Percentiles rank a stretch among this genome's conserved stretches.
phyloP scores from a whole-genome alignment of 2,329 filamentous ascomycete genomes.

The Ophiostoma populinum region DNA sequence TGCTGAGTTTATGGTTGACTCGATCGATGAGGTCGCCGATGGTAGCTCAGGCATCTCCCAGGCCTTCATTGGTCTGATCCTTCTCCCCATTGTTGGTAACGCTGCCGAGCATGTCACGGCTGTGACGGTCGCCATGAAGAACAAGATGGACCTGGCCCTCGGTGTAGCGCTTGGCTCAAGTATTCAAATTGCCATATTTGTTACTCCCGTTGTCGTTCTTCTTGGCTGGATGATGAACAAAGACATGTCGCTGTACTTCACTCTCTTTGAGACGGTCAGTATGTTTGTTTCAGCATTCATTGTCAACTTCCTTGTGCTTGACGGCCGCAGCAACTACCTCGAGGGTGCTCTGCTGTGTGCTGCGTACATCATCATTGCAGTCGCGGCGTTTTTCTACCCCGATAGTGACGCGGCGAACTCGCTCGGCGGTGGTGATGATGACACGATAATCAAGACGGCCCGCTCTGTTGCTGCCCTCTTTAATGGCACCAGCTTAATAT shows the following conservation, averaged over 20 bases:
- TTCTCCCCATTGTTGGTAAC: slow-evolving; percentile 45
- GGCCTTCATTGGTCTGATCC: slow-evolving; percentile 41
- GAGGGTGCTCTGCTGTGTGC: slow-evolving; percentile 16
- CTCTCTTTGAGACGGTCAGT: slow-evolving; percentile 57
- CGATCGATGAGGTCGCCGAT: slow-evolving; percentile 37
- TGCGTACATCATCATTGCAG: slow-evolving; percentile 16
- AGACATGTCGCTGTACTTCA: slow-evolving; percentile 51
- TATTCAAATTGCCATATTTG: slow-evolving; percentile 45
- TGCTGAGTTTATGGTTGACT: slow-evolving; percentile 42
- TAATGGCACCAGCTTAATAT: not conserved
- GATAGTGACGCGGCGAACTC: slow-evolving; percentile 11
- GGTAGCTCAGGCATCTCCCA: slow-evolving; percentile 29
- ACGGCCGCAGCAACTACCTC: slow-evolving; percentile 53
- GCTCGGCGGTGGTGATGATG: slow-evolving; percentile 10
- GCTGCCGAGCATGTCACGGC: slow-evolving; percentile 47
- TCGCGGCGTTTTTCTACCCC: slow-evolving; percentile 15
- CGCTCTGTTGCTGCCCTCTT: not conserved
- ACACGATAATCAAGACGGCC: not conserved
- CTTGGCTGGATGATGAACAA: slow-evolving; percentile 39
- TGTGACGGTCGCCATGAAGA: slow-evolving; percentile 38
- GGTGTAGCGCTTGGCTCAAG: slow-evolving; percentile 41
- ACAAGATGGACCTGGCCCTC: slow-evolving; percentile 45
- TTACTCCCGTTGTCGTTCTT: slow-evolving; percentile 41
- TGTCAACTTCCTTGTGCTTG: slow-evolving; percentile 59
- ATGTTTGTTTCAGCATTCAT: slow-evolving; percentile 54